Evolutionary conservation across 345 rosid species (phyloP).

Genomic region (Acer yangbiense): DNA sequence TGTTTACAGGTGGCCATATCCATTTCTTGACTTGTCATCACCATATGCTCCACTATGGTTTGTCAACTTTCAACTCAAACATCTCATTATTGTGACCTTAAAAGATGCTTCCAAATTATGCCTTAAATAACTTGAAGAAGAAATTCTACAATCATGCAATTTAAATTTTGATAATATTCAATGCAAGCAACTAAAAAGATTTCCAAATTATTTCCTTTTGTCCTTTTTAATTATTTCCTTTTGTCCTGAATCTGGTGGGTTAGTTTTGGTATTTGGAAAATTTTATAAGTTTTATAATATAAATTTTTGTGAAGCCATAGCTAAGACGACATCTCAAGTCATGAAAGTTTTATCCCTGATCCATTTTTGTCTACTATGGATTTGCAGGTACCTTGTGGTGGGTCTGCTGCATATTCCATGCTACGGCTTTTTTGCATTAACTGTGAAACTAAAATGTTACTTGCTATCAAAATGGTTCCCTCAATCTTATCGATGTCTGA

Average conservation of each 20-base stretch:
- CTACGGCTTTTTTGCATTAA: conserved; percentile 46
- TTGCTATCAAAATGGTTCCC: conserved; percentile 54
- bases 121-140: background rate
- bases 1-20: conserved; percentile 71
- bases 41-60: conserved; percentile 67
- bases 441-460: conserved; percentile 39
- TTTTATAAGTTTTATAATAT: background rate
- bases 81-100: background rate
- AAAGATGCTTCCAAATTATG: background rate
- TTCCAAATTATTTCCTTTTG: background rate
- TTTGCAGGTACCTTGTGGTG: conserved; percentile 53
- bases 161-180: background rate
- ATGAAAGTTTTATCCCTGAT: background rate
- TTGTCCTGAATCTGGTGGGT: background rate
- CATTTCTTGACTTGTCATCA: conserved; percentile 61
- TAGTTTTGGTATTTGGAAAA: background rate
- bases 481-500: conserved; percentile 28
- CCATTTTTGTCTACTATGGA: background rate
- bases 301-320: background rate
- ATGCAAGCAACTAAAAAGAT: background rate
- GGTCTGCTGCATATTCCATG: conserved; percentile 65
- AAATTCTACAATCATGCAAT: background rate
- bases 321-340: background rate
- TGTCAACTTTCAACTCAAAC: conserved; percentile 23
- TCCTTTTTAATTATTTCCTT: background rate